A percentile compares a stretch with the other conserved stretches of the same genome.
phyloP scores from a whole-genome alignment of 2,329 filamentous ascomycete species.

The Pezicula rhizophila region DNA sequence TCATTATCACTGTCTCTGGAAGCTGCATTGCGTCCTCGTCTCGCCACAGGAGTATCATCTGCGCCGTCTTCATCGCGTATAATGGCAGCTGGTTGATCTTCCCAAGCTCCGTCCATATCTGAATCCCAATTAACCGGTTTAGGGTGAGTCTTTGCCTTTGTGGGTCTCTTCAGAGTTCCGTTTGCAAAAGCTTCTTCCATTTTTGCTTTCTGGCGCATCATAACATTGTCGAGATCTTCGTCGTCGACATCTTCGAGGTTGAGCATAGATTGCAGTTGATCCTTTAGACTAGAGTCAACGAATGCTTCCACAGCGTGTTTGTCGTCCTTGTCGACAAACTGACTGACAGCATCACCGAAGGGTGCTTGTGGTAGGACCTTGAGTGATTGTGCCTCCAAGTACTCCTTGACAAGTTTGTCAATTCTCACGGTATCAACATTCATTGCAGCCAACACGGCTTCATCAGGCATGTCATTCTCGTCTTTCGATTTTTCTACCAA shows the following conservation, averaged over 20 bases:
- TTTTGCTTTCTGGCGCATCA: constrained; percentile 65
- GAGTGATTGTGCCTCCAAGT: constrained; percentile 77
- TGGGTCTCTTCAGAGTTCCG: constrained; percentile 49
- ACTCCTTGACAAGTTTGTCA: constrained; percentile 82
- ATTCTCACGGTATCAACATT: constrained; percentile 75
- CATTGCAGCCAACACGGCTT: constrained; percentile 54
- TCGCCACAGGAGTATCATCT: constrained; percentile 30
- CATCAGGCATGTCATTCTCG: constrained; percentile 53
- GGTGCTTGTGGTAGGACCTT: constrained; percentile 89
- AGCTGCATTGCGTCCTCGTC: constrained; percentile 14
- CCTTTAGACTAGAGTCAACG: constrained; percentile 63
- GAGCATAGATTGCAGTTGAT: constrained; percentile 65
- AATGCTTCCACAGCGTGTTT: constrained; percentile 85
- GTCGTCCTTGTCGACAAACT: constrained; percentile 94
- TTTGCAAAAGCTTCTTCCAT: constrained; percentile 65
- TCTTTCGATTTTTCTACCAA: constrained; percentile 37
- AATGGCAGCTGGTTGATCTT: constrained; percentile 63
- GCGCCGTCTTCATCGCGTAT: constrained; percentile 35
- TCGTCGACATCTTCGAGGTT: constrained; percentile 63
- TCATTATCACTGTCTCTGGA: constrained; percentile 50
- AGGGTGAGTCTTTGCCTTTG: constrained; percentile 57
- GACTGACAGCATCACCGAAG: constrained; percentile 86
- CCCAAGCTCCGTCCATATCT: constrained; percentile 84
- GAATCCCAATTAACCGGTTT: constrained; percentile 80
- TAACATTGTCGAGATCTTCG: constrained; percentile 64